Evolutionary conservation across 352 stramenopile species (phyloP).

Genomic region (Phytophthora sp.): DNA sequence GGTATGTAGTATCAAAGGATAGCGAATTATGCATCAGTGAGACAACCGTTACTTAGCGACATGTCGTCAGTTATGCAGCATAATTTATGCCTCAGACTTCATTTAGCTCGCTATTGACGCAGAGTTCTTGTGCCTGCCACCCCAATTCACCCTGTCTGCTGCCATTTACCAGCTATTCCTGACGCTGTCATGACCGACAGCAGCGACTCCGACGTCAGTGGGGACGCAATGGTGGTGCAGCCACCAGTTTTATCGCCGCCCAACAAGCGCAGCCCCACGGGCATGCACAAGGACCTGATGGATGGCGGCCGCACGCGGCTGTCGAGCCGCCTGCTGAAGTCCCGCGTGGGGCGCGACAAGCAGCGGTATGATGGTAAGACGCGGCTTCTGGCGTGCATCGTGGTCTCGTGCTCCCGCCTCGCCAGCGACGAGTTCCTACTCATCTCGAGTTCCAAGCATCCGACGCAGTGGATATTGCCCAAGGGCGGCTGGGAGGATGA

Average conservation of each 20-base stretch:
- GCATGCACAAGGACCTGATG: constrained; percentile 22
- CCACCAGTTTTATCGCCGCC: constrained; percentile 13
- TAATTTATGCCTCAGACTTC: too few species aligned
- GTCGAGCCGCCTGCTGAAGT: constrained; percentile 46
- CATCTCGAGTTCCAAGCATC: constrained; percentile 90
- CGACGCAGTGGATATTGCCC: constrained; percentile 94
- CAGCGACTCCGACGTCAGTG: neutral
- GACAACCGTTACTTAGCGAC: too few species aligned
- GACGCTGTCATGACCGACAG: constrained; percentile 23
- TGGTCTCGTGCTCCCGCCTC: constrained; percentile 33
- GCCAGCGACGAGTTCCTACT: constrained; percentile 58
- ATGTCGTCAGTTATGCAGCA: too few species aligned
- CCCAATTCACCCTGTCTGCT: neutral
- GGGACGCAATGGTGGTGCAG: constrained; percentile 6
- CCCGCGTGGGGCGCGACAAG: constrained; percentile 61
- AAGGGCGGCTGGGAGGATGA: constrained; percentile 97
- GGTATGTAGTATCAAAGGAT: too few species aligned
- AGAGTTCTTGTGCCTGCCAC: neutral
- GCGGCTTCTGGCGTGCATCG: constrained; percentile 64
- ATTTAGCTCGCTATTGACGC: neutral
- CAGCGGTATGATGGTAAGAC: constrained; percentile 72
- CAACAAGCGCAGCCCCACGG: constrained; percentile 31
- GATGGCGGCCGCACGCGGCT: constrained; percentile 2
- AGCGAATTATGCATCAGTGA: too few species aligned
- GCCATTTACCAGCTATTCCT: neutral